Evolutionary conservation across 495 filamentous ascomycete species (phyloP), one percentile per base, ranked within the genome.

Genomic region (Penicillium longicatenatum): DNA sequence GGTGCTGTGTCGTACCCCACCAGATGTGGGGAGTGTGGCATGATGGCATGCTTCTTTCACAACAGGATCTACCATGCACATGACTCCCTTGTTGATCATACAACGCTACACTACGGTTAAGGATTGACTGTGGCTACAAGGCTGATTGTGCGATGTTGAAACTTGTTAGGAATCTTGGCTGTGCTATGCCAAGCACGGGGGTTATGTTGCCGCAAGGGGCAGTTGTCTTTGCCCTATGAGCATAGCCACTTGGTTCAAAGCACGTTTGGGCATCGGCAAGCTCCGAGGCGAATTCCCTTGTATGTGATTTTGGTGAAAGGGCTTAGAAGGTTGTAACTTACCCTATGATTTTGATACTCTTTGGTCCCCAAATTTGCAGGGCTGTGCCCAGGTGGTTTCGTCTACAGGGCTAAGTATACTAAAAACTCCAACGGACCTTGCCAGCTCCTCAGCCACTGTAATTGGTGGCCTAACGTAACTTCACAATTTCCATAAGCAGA

Each of bases 81-180:
- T 20, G 12, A 44, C 3, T 8, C 43, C 19, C 43, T 46, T 46
- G 43, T 12, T 20, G 22, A 46, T 46, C 43, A 14, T 46, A 12
- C 1, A 4, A 11, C 16, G 8, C 14, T 11, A 24, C 2, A 11
- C 43, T 21, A 17, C 4, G n/a, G 9, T 9, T n/a, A n/a, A n/a
- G n/a, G n/a, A 9, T 19, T 44, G 17, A 20, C 8, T 21, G 17
- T 19, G n/a, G n/a, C 41, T 20, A 10, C 42, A 45, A 12, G 42
- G 42, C 42, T 45, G 42, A 45, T 22, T 12, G 4, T 48, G 14
- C 45, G n/a, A 29, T 26, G 45, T 11, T 30, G 45, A 48, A 17
- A 30, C 22, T 30, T n/a, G 24, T 31, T 24, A 48, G 14, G 45
- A 53, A 52, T 46, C 37, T 29, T 59, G 49, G 57, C 61, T 50